phyloP scores from a whole-genome alignment of 1,139 yeast species.

The Nakaseomyces glabratus region DNA sequence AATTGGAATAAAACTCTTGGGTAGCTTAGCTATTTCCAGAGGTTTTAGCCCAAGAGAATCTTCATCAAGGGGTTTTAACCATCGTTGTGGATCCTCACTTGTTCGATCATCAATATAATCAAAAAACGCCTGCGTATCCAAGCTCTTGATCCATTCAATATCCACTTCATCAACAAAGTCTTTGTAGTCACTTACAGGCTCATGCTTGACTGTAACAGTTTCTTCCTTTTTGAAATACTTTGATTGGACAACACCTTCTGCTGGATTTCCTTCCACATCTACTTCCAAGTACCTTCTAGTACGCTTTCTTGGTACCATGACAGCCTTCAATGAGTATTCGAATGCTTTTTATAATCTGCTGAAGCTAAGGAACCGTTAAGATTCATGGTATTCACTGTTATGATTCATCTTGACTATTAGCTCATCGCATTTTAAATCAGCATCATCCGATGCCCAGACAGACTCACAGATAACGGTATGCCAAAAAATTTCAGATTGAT shows the following conservation, averaged over 20 bases:
- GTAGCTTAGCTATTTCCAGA: conserved; percentile 22
- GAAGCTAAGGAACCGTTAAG: neutral
- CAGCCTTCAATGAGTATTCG: neutral
- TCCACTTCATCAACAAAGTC: conserved; percentile 12
- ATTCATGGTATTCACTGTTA: neutral
- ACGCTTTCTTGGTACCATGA: conserved; percentile 1
- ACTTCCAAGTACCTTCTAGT: conserved; percentile 12
- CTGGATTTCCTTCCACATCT: too few species aligned
- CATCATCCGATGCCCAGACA: too few species aligned
- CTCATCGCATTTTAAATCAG: too few species aligned
- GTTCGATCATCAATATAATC: conserved; percentile 21
- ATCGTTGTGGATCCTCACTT: conserved; percentile 20
- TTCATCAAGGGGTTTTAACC: conserved; percentile 17
- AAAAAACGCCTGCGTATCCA: conserved; percentile 23
- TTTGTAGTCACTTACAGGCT: neutral
- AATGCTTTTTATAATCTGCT: conserved; percentile 10
- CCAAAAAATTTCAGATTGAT: too few species aligned
- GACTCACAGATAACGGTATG: too few species aligned
- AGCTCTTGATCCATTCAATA: conserved; percentile 22
- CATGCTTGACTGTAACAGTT: neutral
- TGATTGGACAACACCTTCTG: conserved; percentile 4
- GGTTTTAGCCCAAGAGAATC: conserved; percentile 5
- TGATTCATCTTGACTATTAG: conserved; percentile 2
- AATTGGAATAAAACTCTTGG: conserved; percentile 44
- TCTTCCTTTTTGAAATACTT: conserved; percentile 18